phyloP scores from a whole-genome alignment of 306 rosid species.

The Glycyrrhiza uralensis region DNA sequence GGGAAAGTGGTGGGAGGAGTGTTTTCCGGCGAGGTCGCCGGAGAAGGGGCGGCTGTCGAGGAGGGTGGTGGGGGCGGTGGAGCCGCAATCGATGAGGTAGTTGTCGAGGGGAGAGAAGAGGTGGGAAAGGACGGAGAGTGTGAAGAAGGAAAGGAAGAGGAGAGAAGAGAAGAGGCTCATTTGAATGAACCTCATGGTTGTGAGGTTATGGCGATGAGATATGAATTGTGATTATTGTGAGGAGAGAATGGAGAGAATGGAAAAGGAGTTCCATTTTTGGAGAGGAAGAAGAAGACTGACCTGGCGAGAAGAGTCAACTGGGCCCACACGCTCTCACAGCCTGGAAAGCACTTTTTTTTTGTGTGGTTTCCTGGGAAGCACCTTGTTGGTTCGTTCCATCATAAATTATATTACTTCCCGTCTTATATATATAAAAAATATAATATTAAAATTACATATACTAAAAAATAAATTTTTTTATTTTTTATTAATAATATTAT shows the following conservation, averaged over 20 bases:
- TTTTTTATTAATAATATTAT: too few relatives aligned
- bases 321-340: constrained; percentile 36
- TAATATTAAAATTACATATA: too few relatives aligned
- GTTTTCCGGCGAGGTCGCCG: constrained; percentile 38
- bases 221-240: neutral
- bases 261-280: neutral
- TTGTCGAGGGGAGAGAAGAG: constrained; percentile 70
- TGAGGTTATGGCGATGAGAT: neutral
- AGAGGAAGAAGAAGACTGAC: neutral
- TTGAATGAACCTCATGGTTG: constrained; percentile 41
- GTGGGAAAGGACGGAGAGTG: constrained; percentile 35
- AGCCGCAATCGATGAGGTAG: constrained; percentile 86
- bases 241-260: neutral
- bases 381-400: neutral
- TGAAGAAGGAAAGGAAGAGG: constrained; percentile 34
- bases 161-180: neutral
- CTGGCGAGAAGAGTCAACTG: neutral
- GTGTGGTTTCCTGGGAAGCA: too few relatives aligned
- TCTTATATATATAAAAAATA: too few relatives aligned
- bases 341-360: constrained; percentile 8
- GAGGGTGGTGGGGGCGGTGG: constrained; percentile 43
- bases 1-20: constrained; percentile 21
- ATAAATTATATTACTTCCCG: too few relatives aligned
- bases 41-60: constrained; percentile 59
- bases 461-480: too few relatives aligned